These are phyloP conservation scores for Colletotrichum lini DNA, from an alignment of 2,329 filamentous ascomycete species.

Conservation along the genomic window DNA sequence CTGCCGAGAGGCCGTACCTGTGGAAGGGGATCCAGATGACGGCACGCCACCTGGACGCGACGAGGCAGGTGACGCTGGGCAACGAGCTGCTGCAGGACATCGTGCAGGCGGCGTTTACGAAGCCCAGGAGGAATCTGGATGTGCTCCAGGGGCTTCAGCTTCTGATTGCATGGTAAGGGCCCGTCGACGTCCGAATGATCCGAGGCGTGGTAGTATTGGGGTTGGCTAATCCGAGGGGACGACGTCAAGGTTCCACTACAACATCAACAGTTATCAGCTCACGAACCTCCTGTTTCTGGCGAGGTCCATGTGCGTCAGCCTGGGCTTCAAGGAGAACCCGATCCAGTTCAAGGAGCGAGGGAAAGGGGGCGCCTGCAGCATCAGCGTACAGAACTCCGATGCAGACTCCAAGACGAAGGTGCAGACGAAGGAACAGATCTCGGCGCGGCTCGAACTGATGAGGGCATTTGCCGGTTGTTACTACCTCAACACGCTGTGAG, in stretches of 20 bases:
- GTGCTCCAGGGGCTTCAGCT: slow-evolving; percentile 63
- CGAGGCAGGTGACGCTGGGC: slow-evolving; percentile 60
- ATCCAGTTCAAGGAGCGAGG: slow-evolving; percentile 32
- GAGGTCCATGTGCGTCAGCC: slow-evolving; percentile 60
- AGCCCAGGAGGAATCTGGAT: slow-evolving; percentile 61
- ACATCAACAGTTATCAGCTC: slow-evolving; percentile 64
- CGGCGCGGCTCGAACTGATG: slow-evolving; percentile 58
- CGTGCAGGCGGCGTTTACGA: slow-evolving; percentile 55
- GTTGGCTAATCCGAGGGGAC: not conserved
- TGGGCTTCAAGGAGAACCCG: slow-evolving; percentile 55
- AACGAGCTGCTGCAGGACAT: slow-evolving; percentile 61
- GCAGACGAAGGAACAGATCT: slow-evolving; percentile 45
- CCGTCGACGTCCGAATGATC: not conserved
- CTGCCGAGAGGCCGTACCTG: slow-evolving; percentile 57
- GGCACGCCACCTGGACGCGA: slow-evolving; percentile 58
- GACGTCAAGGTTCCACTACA: slow-evolving; percentile 60
- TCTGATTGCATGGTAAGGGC: slow-evolving; percentile 60
- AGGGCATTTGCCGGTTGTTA: slow-evolving; percentile 65
- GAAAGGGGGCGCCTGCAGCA: slow-evolving; percentile 29
- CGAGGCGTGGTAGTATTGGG: too few species aligned
- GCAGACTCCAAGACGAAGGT: slow-evolving; percentile 7
- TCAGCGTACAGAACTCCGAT: slow-evolving; percentile 19
- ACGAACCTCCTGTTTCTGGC: slow-evolving; percentile 65
- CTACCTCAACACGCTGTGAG: slow-evolving; percentile 65
- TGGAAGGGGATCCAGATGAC: slow-evolving; percentile 67